Conservation (phyloP, 164 flowering plant genomes). For the Kingdonia uniflora region DNA sequence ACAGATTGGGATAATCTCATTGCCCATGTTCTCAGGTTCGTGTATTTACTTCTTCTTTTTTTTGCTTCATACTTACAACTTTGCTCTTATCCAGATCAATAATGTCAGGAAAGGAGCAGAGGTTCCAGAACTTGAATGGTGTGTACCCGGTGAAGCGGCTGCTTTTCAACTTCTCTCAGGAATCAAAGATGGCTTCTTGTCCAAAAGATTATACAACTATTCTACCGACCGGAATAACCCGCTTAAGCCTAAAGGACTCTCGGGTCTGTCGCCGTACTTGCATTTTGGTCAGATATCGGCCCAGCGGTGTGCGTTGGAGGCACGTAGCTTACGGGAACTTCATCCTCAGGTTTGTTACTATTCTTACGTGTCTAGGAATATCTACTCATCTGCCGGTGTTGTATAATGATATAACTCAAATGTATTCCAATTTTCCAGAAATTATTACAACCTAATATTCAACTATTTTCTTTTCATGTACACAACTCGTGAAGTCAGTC, state of each 20-base stretch:
- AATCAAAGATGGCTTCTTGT: conserved; percentile 63
- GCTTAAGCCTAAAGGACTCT: conserved; percentile 62
- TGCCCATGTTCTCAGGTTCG: conserved; percentile 56
- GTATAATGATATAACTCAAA: too few relatives aligned
- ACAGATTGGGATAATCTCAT: conserved; percentile 71
- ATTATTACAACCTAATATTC: too few relatives aligned
- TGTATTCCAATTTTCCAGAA: too few relatives aligned
- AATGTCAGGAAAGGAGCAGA: conserved; percentile 76
- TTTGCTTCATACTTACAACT: neutral
- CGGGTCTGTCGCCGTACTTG: conserved; percentile 93
- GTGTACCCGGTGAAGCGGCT: conserved; percentile 76
- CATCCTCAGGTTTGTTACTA: conserved; percentile 56
- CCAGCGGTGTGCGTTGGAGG: conserved; percentile 89
- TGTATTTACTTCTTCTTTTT: neutral
- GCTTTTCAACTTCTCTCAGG: conserved; percentile 78
- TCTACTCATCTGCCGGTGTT: too few relatives aligned
- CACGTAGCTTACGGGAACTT: conserved; percentile 39
- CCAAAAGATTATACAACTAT: conserved; percentile 60
- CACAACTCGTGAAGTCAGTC: conserved; percentile 50
- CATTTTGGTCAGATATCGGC: conserved; percentile 96
- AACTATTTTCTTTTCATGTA: conserved; percentile 1
- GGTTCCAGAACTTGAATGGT: conserved; percentile 87
- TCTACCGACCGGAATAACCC: conserved; percentile 74
- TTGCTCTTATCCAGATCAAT: conserved; percentile 4
- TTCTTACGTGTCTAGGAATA: neutral